phyloP scores from a whole-genome alignment of 352 stramenopile species.

The Phytophthora sojae region DNA sequence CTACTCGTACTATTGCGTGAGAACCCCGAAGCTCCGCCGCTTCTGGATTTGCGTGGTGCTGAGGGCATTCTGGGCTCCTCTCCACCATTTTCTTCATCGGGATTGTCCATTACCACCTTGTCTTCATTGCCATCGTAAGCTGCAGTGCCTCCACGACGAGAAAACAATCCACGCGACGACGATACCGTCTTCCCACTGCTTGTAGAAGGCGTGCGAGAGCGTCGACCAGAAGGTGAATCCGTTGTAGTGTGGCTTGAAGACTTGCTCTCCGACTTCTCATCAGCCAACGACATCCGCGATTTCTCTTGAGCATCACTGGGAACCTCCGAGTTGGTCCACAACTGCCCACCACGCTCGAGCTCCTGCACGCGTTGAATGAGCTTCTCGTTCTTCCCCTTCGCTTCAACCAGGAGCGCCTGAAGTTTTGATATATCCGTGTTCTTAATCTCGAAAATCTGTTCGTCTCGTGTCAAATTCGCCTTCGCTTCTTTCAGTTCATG shows the following conservation, averaged over 20 bases:
- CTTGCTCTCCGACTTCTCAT: slow-evolving; percentile 9
- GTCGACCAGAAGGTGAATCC: slow-evolving; percentile 11
- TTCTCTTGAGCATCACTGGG: slow-evolving; percentile 9
- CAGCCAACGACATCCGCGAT: not conserved
- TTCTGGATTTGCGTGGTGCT: slow-evolving; percentile 36
- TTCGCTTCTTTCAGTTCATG: slow-evolving; percentile 75
- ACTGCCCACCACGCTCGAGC: slow-evolving; percentile 66
- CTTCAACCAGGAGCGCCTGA: slow-evolving; percentile 62
- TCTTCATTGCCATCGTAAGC: slow-evolving; percentile 63
- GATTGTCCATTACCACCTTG: slow-evolving; percentile 65
- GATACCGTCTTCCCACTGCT: slow-evolving; percentile 39
- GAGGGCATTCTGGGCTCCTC: slow-evolving; percentile 8
- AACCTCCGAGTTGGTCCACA: slow-evolving; percentile 64
- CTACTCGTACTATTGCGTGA: slow-evolving; percentile 14
- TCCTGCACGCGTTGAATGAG: slow-evolving; percentile 75
- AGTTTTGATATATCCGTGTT: slow-evolving; percentile 75
- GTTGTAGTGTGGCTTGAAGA: slow-evolving; percentile 24
- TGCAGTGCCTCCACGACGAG: slow-evolving; percentile 46
- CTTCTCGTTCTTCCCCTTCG: slow-evolving; percentile 81
- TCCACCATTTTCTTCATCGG: slow-evolving; percentile 44
- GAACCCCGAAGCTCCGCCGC: slow-evolving; percentile 8
- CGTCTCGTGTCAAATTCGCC: slow-evolving; percentile 70
- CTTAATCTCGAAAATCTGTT: slow-evolving; percentile 90
- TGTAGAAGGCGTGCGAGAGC: slow-evolving; percentile 15
- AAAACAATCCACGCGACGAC: slow-evolving; percentile 70